Evolutionary conservation across 352 stramenopile genomes (phyloP).

Genomic region (Phytophthora brassicae): DNA sequence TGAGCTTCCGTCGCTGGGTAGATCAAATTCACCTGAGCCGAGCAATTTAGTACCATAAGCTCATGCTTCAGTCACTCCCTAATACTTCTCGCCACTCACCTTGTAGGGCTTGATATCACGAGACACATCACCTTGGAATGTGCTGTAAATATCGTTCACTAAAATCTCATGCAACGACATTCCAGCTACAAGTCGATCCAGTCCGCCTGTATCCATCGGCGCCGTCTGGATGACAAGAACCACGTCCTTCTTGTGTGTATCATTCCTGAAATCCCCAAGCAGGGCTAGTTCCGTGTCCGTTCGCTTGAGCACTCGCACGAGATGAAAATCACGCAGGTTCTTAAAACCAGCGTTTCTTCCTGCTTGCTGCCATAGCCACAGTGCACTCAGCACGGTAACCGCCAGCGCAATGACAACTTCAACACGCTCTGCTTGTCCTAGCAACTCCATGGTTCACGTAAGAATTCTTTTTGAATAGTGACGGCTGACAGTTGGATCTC

Average conservation of each 20-base stretch:
- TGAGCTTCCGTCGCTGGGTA: slow-evolving; percentile 78
- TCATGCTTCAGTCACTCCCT: neutral
- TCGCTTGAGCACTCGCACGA: slow-evolving; percentile 67
- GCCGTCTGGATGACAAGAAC: slow-evolving; percentile 75
- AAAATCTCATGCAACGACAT: slow-evolving; percentile 78
- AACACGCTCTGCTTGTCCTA: slow-evolving; percentile 27
- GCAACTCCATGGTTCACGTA: slow-evolving; percentile 3
- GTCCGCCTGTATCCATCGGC: slow-evolving; percentile 52
- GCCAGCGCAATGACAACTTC: slow-evolving; percentile 31
- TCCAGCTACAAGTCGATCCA: slow-evolving; percentile 45
- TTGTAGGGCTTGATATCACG: slow-evolving; percentile 75
- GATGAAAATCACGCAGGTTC: slow-evolving; percentile 54
- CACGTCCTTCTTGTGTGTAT: slow-evolving; percentile 54
- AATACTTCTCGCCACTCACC: slow-evolving; percentile 24
- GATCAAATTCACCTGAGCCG: slow-evolving; percentile 72
- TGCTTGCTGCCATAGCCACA: slow-evolving; percentile 35
- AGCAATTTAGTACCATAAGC: neutral
- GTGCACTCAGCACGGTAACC: slow-evolving; percentile 28
- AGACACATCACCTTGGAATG: slow-evolving; percentile 67
- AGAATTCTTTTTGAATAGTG: neutral
- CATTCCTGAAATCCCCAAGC: slow-evolving; percentile 65
- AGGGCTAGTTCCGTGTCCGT: slow-evolving; percentile 69
- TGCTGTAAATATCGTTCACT: slow-evolving; percentile 85
- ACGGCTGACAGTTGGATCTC: neutral
- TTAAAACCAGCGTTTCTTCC: slow-evolving; percentile 31